phyloP scores from a whole-genome alignment of 2,329 filamentous ascomycete species.

The Penicillium vulpinum region DNA sequence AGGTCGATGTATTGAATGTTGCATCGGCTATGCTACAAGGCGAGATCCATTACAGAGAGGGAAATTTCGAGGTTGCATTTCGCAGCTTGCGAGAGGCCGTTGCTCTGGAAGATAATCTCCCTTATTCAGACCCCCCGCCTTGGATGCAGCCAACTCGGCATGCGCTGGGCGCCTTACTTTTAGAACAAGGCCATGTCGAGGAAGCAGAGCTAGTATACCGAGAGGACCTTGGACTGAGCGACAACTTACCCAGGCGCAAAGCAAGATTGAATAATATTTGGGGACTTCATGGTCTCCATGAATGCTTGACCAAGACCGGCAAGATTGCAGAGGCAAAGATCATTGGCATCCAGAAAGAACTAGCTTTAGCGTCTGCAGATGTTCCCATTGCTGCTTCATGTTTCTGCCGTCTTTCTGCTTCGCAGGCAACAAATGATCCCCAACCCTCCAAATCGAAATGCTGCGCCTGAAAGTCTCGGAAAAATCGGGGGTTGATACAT shows the following conservation, averaged over 20 bases:
- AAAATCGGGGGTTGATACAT: too few species aligned
- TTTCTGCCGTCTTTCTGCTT: background rate
- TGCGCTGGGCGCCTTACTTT: background rate
- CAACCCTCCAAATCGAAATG: background rate
- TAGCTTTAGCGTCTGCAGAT: background rate
- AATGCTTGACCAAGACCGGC: background rate
- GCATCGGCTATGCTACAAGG: constrained; percentile 67
- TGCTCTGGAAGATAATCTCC: constrained; percentile 53
- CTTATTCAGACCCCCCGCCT: background rate
- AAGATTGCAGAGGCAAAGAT: constrained; percentile 9
- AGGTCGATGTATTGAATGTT: background rate
- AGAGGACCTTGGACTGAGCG: background rate
- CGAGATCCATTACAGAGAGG: constrained; percentile 68
- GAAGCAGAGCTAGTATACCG: background rate
- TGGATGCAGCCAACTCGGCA: constrained; percentile 2
- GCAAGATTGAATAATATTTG: constrained; percentile 5
- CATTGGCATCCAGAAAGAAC: background rate
- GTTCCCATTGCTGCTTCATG: background rate
- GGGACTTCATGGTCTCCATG: constrained; percentile 2
- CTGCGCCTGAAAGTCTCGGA: background rate
- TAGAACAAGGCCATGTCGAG: background rate
- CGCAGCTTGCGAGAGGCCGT: constrained; percentile 57
- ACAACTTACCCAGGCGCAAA: background rate
- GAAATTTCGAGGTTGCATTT: constrained; percentile 60
- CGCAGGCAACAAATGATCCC: background rate